phyloP scores from a whole-genome alignment of 148 eudicot species.

The Rhododendron ovatum region DNA sequence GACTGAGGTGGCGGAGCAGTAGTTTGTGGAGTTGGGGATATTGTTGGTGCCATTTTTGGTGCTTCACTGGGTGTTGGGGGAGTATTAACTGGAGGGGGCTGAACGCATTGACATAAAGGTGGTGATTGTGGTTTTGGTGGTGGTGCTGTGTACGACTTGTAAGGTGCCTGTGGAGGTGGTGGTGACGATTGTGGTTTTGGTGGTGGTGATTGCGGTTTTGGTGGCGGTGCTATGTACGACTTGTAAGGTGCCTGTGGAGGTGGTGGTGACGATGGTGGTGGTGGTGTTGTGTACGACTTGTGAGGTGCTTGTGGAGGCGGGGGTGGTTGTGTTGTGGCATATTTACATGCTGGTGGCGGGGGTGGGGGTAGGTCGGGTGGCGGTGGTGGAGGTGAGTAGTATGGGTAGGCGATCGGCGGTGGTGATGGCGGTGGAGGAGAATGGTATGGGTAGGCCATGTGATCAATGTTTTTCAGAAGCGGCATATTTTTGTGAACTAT shows the following conservation, averaged over 20 bases:
- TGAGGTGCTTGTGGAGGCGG: not conserved
- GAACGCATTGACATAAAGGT: constrained; percentile 13
- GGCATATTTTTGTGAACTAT: not conserved
- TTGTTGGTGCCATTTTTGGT: not conserved
- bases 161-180: constrained; percentile 3
- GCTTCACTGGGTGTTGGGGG: constrained; percentile 6
- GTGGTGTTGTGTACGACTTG: not conserved
- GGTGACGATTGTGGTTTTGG: not conserved
- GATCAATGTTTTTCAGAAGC: not conserved
- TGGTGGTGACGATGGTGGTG: not conserved
- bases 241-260: not conserved
- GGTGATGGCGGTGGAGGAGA: constrained; percentile 36
- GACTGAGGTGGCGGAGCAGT: too few species aligned
- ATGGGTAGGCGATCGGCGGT: constrained; percentile 23
- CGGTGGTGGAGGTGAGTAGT: constrained; percentile 20
- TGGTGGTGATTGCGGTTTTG: not conserved
- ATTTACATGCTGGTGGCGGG: not conserved
- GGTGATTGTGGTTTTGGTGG: constrained; percentile 14
- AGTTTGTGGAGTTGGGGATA: constrained; percentile 1
- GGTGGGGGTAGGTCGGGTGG: constrained; percentile 1
- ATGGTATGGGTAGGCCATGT: constrained; percentile 20
- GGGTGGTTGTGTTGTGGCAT: not conserved
- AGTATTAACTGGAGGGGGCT: constrained; percentile 7
- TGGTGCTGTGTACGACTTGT: constrained; percentile 6
- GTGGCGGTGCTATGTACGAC: not conserved